A percentile compares a stretch with the other conserved stretches of the same genome.
Evolutionary conservation across 1,284 basidiomycete genomes (phyloP).

Genomic region (Irpex sp.): DNA sequence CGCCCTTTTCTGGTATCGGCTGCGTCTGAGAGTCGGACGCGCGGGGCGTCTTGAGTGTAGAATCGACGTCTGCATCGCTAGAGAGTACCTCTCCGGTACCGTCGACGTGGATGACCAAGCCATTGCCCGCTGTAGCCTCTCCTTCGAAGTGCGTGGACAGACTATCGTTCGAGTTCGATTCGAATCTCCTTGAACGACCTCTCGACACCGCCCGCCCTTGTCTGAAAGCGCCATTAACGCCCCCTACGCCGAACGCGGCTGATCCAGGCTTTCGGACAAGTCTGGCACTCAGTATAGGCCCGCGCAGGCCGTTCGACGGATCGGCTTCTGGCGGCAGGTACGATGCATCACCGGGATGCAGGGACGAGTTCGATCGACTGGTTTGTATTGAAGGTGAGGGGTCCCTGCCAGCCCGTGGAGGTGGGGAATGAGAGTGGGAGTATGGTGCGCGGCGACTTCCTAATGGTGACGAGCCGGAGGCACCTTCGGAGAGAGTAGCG

Average conservation of each 20-base stretch:
- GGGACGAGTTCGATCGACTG: conserved; percentile 27
- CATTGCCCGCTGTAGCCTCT: background rate
- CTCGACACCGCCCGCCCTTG: conserved; percentile 20
- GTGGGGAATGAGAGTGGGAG: conserved; percentile 9
- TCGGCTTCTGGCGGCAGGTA: conserved; percentile 26
- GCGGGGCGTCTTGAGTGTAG: background rate
- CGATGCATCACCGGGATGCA: conserved; percentile 29
- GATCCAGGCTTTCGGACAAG: conserved; percentile 19
- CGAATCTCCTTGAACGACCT: conserved; percentile 23
- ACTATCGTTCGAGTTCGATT: conserved; percentile 13
- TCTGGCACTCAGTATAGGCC: conserved; percentile 25
- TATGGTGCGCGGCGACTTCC: conserved; percentile 8
- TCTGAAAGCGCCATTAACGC: conserved; percentile 7
- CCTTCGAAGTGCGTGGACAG: background rate
- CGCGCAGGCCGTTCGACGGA: conserved; percentile 18
- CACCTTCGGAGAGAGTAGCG: conserved; percentile 10
- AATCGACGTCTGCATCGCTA: background rate
- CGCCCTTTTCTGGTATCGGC: background rate
- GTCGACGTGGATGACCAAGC: background rate
- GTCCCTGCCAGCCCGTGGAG: conserved; percentile 18
- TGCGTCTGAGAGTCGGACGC: background rate
- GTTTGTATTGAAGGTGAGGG: conserved; percentile 27
- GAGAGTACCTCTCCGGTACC: background rate
- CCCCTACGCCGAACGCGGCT: conserved; percentile 19
- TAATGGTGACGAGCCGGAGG: conserved; percentile 9